Conservation (phyloP, 2,329 filamentous ascomycete species). For the Fusarium sp. region DNA sequence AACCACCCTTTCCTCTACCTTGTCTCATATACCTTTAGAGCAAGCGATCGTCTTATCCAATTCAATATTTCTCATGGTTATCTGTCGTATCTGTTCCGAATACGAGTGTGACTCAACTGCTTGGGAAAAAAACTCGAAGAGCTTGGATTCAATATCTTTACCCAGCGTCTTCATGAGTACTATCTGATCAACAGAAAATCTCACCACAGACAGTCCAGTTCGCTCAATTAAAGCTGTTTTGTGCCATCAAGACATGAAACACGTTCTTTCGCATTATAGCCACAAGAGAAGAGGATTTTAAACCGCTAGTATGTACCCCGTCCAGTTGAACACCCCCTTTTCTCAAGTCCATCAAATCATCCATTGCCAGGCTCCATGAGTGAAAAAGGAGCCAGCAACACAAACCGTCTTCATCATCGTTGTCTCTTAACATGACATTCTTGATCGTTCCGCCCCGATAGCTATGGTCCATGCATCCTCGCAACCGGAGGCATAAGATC, state of each 20-base stretch:
- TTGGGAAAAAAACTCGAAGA: background rate
- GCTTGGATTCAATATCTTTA: background rate
- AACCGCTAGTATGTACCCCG: conserved; percentile 42
- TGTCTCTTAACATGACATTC: conserved; percentile 43
- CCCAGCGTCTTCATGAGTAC: background rate
- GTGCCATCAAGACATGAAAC: conserved; percentile 20
- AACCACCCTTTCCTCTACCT: conserved; percentile 29
- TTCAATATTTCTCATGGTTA: conserved; percentile 30
- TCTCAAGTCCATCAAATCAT: conserved; percentile 33
- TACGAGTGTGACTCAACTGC: conserved; percentile 1
- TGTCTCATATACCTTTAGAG: conserved; percentile 48
- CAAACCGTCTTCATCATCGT: conserved; percentile 41
- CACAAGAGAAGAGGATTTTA: conserved; percentile 36
- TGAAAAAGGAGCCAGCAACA: conserved; percentile 36
- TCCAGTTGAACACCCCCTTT: conserved; percentile 23
- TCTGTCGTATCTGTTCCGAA: background rate
- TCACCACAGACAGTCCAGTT: background rate
- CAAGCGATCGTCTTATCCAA: conserved; percentile 44
- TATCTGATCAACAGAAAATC: conserved; percentile 30
- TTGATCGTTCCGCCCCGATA: conserved; percentile 35
- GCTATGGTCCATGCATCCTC: conserved; percentile 4
- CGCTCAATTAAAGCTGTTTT: conserved; percentile 7
- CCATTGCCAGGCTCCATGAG: conserved; percentile 31
- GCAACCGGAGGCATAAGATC: conserved; percentile 15
- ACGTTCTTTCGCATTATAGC: conserved; percentile 34